A percentile compares a stretch with the other conserved stretches of the same genome.
Evolutionary conservation across 352 stramenopile species (phyloP).

Genomic region (Peronosclerospora sorghi): DNA sequence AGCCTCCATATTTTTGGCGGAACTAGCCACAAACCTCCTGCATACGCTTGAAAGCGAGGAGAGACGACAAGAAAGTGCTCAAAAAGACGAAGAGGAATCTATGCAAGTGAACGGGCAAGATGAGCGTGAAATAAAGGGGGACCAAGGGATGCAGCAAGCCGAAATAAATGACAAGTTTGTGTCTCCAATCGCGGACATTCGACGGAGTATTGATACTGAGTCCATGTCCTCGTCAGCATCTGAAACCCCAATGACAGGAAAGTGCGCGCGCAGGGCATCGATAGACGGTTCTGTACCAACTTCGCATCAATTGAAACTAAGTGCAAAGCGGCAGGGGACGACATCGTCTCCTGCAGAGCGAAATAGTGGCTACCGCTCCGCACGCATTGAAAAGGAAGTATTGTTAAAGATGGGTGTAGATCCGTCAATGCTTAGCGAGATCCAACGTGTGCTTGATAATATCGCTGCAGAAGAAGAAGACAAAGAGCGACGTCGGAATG

Average conservation of each 20-base stretch:
- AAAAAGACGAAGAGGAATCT: conserved; percentile 2
- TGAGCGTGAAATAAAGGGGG: conserved; percentile 11
- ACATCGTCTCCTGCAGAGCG: conserved; percentile 16
- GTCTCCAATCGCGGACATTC: conserved; percentile 38
- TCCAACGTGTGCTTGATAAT: conserved; percentile 51
- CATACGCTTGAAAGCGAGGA: conserved; percentile 55
- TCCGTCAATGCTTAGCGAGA: conserved; percentile 57
- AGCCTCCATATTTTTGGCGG: conserved; percentile 60
- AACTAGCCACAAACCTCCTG: conserved; percentile 63
- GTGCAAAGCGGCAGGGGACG: conserved; percentile 5
- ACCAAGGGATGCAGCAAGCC: conserved; percentile 1
- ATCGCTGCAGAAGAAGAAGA: conserved; percentile 42
- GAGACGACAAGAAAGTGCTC: conserved; percentile 15
- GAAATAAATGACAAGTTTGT: conserved; percentile 17
- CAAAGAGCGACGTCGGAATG: conserved; percentile 20
- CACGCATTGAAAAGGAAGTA: conserved; percentile 65
- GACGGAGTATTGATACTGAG: conserved; percentile 46
- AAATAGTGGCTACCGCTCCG: conserved; percentile 32
- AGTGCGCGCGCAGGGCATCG: too few relatives aligned
- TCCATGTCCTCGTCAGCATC: conserved; percentile 29
- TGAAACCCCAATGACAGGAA: too few relatives aligned
- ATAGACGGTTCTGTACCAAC: too few relatives aligned
- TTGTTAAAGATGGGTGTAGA: conserved; percentile 62
- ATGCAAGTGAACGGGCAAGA: conserved; percentile 3
- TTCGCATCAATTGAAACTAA: too few relatives aligned